These are phyloP conservation scores for Pseudogymnoascus verrucosus DNA, from an alignment of 2,329 filamentous ascomycete genomes.

Conservation along the genomic window DNA sequence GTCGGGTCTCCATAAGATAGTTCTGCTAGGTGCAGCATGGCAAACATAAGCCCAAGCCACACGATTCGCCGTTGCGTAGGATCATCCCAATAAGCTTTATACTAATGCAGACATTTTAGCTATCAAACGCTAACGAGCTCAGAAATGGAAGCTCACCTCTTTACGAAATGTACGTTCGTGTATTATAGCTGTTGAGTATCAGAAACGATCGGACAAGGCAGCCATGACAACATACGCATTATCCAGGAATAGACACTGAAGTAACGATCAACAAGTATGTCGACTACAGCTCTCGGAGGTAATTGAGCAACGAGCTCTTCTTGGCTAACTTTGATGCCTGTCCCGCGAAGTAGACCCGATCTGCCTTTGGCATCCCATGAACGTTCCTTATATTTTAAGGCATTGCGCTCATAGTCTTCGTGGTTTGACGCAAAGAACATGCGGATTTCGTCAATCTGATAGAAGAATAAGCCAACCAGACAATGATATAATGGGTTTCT, in stretches of 20 bases:
- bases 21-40: slow-evolving; percentile 12
- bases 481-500: not conserved
- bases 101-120: slow-evolving; percentile 9
- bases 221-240: not conserved
- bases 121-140: not conserved
- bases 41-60: slow-evolving; percentile 15
- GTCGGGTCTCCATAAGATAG: slow-evolving; percentile 11
- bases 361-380: slow-evolving; percentile 1
- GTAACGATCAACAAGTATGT: slow-evolving; percentile 13
- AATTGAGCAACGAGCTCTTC: slow-evolving; percentile 13
- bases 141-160: slow-evolving; percentile 9
- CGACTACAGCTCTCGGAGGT: slow-evolving; percentile 4
- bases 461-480: not conserved
- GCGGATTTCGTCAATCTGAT: slow-evolving; percentile 13
- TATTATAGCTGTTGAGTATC: slow-evolving; percentile 11
- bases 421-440: slow-evolving; percentile 10
- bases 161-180: slow-evolving; percentile 14
- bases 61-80: slow-evolving; percentile 11
- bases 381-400: slow-evolving; percentile 6
- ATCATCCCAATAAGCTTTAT: slow-evolving; percentile 13
- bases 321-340: not conserved
- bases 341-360: slow-evolving; percentile 13
- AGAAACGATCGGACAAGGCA: not conserved
- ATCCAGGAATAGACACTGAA: slow-evolving; percentile 7
- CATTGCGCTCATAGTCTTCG: slow-evolving; percentile 9